These are phyloP conservation scores for Vickermania spadyakhi DNA, from an alignment of 208 protist species.

Conservation along the genomic window DNA sequence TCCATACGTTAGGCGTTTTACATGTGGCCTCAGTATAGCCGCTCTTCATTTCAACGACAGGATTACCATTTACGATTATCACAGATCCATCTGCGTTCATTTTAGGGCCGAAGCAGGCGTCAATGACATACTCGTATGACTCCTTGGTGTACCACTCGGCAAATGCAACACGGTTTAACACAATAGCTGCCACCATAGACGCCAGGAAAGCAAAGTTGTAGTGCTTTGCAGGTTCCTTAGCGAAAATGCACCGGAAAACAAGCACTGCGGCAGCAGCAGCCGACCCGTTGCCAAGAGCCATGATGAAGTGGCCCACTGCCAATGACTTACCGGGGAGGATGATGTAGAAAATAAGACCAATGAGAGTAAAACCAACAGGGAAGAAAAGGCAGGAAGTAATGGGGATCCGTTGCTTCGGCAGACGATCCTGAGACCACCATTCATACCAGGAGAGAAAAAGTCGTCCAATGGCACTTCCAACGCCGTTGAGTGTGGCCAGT, in stretches of 20 bases:
- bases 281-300: slow-evolving; percentile 13
- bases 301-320: slow-evolving; percentile 7
- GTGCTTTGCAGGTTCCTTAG: slow-evolving; percentile 21
- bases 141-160: slow-evolving; percentile 15
- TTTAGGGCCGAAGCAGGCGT: slow-evolving; percentile 5
- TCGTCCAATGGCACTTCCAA: slow-evolving; percentile 17
- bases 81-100: too few species aligned
- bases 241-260: slow-evolving; percentile 14
- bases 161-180: slow-evolving; percentile 17
- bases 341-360: slow-evolving; percentile 7
- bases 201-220: slow-evolving; percentile 20
- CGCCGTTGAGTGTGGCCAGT: slow-evolving; percentile 11
- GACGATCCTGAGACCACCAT: slow-evolving; percentile 17
- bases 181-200: slow-evolving; percentile 8
- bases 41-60: neutral
- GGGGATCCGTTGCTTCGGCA: slow-evolving; percentile 13
- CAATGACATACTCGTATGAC: slow-evolving; percentile 5
- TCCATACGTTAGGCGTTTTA: neutral
- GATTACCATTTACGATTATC: too few species aligned
- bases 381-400: slow-evolving; percentile 12
- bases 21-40: neutral
- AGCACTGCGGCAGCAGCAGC: slow-evolving; percentile 9
- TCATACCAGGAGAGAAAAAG: slow-evolving; percentile 17
- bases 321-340: neutral
- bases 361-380: slow-evolving; percentile 1